phyloP scores from a whole-genome alignment of 208 protist genomes.

The Borovskyia barvae region DNA sequence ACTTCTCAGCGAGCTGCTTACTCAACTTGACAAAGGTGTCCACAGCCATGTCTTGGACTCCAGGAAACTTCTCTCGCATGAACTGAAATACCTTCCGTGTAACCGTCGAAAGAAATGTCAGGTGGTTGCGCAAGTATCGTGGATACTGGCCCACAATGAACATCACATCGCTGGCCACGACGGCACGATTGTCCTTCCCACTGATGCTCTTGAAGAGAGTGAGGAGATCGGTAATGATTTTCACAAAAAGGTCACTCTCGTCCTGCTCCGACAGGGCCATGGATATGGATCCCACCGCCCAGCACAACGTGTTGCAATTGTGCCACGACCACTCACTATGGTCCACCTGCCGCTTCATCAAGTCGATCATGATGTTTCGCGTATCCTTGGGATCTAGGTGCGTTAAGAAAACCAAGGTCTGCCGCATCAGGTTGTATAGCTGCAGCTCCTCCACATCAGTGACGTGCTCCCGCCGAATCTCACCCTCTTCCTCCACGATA shows the following conservation, averaged over 20 bases:
- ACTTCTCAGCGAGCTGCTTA: constrained; percentile 93
- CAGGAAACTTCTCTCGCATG: constrained; percentile 98
- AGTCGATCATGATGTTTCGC: constrained; percentile 94
- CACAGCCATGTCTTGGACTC: constrained; percentile 99
- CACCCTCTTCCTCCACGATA: constrained; percentile 98
- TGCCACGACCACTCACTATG: constrained; percentile 94
- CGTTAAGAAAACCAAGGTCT: constrained; percentile 97
- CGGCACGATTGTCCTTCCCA: constrained; percentile 97
- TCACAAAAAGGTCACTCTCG: constrained; percentile 97
- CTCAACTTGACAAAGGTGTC: constrained; percentile 99
- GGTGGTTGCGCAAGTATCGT: constrained; percentile 96
- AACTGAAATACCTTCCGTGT: constrained; percentile 99
- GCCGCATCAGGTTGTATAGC: constrained; percentile 98
- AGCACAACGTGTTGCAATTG: constrained; percentile 98
- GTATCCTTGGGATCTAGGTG: constrained; percentile 95
- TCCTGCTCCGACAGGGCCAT: constrained; percentile 95
- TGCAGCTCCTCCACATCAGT: constrained; percentile 97
- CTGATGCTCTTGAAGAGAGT: constrained; percentile 95
- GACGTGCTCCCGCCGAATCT: constrained; percentile 96
- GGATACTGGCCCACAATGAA: constrained; percentile 99
- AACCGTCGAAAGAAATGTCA: constrained; percentile 98
- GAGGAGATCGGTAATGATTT: constrained; percentile 98
- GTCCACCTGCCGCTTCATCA: constrained; percentile 81
- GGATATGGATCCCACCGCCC: constrained; percentile 98
- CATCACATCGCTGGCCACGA: constrained; percentile 99